phyloP scores from a whole-genome alignment of 371 early-diverging fungal genomes.

The Synchytrium microbalum region DNA sequence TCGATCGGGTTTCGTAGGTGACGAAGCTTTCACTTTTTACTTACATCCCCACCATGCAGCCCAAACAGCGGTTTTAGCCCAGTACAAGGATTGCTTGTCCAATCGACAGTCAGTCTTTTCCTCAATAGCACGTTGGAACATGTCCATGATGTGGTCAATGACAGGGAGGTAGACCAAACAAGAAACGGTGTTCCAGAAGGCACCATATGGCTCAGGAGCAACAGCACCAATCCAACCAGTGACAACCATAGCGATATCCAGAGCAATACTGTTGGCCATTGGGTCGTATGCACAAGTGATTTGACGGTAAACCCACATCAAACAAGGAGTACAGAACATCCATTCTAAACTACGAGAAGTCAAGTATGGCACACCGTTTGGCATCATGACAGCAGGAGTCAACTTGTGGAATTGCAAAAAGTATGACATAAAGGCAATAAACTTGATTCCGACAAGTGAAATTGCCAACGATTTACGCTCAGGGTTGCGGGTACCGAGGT shows the following conservation, averaged over 20 bases:
- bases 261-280: conserved; percentile 12
- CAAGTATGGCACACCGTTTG: conserved; percentile 22
- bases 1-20: background rate
- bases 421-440: conserved; percentile 15
- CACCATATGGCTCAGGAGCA: conserved; percentile 21
- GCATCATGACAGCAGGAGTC: conserved; percentile 18
- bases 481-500: background rate
- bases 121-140: no score
- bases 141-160: conserved; percentile 12
- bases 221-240: conserved; percentile 21
- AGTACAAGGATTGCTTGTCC: conserved; percentile 6
- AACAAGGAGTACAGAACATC: conserved; percentile 26
- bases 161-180: conserved; percentile 15
- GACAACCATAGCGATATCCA: conserved; percentile 22
- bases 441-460: background rate
- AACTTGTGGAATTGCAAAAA: conserved; percentile 12
- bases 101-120: background rate
- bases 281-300: conserved; percentile 17
- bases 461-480: background rate
- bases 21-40: conserved; percentile 14
- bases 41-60: conserved; percentile 14
- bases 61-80: conserved; percentile 2
- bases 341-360: conserved; percentile 30
- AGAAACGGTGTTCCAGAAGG: conserved; percentile 5
- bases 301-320: conserved; percentile 27